Base-by-base conservation (phyloP, 371 early-diverging fungal species). In the Circinella minor region DNA sequence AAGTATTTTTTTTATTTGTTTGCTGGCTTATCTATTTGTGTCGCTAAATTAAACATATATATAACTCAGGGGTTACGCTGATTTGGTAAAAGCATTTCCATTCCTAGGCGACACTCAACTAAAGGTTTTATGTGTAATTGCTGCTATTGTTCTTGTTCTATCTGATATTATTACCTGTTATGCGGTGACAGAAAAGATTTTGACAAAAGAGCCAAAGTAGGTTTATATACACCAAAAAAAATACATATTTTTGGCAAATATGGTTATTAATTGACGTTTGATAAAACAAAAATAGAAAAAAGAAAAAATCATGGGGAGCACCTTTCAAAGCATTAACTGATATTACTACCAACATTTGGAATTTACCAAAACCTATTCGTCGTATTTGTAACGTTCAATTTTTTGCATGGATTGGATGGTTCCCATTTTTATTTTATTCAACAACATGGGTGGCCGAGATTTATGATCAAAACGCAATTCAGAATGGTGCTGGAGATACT, bases 331-430 rank as follows among this genome's bases (percentile, higher is more conserved):
- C 84, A 1, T 68, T 86, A 18, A 51, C 73, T 10, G 80, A 70
- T 17, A 82, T 86, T 10, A 71, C 76, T 55, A 61, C 59, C 14
- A 76, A 78, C 49, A 82, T 90, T 51, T 81, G 88, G 71, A 66
- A 82, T 54, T 77, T 97, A 64, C 96, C 97, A 0, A 74, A 65
- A 17, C 85, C 91, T 4, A 86, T 97, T 57, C 91, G 89, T 67
- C 78, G 83, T 13, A 82, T 97, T 14, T 96, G 96, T 79, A 90
- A 92, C 63, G 91, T 94, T 7, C 97, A 97, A 72, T 91, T 97
- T 65, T 94, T 93, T 81, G 89, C 95, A 6, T 98, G 97, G 97
- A 89, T 97, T 71, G 97, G 95, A 11, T 96, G 97, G 96, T 98
- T 98, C 73, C 96, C 97, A 4, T 96, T 97, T 71, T 81, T 98